Evolutionary conservation across 495 filamentous ascomycete genomes (phyloP).

Genomic region (Acidiella bohemica): DNA sequence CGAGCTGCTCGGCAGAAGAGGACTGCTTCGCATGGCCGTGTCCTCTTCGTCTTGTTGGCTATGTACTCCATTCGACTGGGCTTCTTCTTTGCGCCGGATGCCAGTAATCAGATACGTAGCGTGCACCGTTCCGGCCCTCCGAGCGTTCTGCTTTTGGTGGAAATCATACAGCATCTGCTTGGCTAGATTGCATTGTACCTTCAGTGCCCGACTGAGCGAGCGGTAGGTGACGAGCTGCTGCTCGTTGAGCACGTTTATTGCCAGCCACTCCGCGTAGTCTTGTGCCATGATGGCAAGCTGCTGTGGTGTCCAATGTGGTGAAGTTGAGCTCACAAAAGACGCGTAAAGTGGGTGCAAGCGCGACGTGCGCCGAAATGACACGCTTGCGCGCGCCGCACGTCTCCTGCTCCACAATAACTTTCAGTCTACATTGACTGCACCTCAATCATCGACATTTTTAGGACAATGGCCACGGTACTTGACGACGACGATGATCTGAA

Average conservation of each 20-base stretch:
- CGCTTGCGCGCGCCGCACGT: too few relatives aligned
- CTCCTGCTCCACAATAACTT: too few relatives aligned
- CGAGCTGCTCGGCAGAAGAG: conserved; percentile 43
- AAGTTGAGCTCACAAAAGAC: neutral
- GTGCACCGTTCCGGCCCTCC: conserved; percentile 58
- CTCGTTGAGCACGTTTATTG: conserved; percentile 63
- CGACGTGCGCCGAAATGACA: too few relatives aligned
- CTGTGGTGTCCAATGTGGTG: too few relatives aligned
- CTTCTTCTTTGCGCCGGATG: conserved; percentile 21
- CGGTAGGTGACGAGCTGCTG: conserved; percentile 74
- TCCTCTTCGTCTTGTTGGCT: conserved; percentile 46
- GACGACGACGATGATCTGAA: conserved; percentile 28
- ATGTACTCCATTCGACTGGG: conserved; percentile 21
- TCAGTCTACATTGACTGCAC: too few relatives aligned
- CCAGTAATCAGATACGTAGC: conserved; percentile 83
- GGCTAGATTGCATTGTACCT: conserved; percentile 67
- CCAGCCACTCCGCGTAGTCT: conserved; percentile 58
- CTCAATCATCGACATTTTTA: too few relatives aligned
- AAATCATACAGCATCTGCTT: conserved; percentile 96
- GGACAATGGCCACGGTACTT: too few relatives aligned
- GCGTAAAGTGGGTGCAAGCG: conserved; percentile 12
- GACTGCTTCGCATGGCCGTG: conserved; percentile 60
- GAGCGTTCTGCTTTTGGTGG: conserved; percentile 61
- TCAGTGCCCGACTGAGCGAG: conserved; percentile 59
- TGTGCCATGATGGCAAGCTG: conserved; percentile 33